Conservation (phyloP, 1,284 basidiomycete genomes). For the Apiotrichum siamense region DNA sequence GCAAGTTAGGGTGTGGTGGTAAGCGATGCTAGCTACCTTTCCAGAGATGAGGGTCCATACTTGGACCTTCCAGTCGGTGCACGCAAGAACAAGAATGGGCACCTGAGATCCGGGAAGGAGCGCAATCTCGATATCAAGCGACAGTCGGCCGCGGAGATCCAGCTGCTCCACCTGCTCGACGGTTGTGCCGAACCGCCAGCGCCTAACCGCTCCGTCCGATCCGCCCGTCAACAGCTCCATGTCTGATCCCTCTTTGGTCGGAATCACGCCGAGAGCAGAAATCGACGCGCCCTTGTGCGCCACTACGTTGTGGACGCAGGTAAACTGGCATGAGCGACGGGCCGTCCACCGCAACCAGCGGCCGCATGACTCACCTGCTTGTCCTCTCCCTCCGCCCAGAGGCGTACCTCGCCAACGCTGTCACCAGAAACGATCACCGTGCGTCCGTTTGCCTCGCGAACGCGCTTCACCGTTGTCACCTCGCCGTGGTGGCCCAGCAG, state of each 20-base stretch:
- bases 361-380: conserved; percentile 14
- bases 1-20: conserved; percentile 55
- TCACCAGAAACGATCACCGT: conserved; percentile 65
- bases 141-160: conserved; percentile 62
- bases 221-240: conserved; percentile 63
- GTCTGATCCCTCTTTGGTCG: conserved; percentile 10
- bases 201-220: conserved; percentile 67
- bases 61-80: conserved; percentile 68
- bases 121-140: conserved; percentile 62
- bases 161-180: conserved; percentile 54
- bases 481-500: conserved; percentile 65
- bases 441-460: conserved; percentile 29
- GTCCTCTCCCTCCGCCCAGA: conserved; percentile 37
- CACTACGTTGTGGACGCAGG: conserved; percentile 46
- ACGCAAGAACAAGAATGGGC: conserved; percentile 65
- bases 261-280: conserved; percentile 56
- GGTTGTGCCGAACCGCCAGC: conserved; percentile 54
- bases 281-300: conserved; percentile 63
- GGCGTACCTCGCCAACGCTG: conserved; percentile 55
- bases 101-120: conserved; percentile 61
- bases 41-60: conserved; percentile 66
- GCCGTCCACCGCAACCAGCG: conserved; percentile 7
- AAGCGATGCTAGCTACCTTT: conserved; percentile 44
- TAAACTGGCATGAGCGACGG: conserved; percentile 55
- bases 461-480: conserved; percentile 70